Base-by-base conservation (phyloP, 495 filamentous ascomycete species). In the Penicillium coffeae region DNA sequence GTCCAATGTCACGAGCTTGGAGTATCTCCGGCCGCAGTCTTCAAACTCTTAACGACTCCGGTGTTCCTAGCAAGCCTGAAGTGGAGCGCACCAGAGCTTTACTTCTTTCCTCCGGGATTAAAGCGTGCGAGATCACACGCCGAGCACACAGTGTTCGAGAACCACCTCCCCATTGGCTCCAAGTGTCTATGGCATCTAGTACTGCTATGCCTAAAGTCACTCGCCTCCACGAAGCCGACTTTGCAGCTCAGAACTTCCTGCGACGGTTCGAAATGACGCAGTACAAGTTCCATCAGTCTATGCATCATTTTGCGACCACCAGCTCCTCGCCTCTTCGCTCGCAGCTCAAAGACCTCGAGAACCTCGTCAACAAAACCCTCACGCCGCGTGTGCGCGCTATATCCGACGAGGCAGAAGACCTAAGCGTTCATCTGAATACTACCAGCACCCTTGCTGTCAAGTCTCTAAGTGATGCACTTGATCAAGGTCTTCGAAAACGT, bases 101-200 rank as follows among this genome's bases (percentile, higher is more conserved):
- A 0, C 78, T 95, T 21, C 73, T 95, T 25, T 88, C 84, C 48
- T 86, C 88, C 0, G 90, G 90, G 37, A 83, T 95, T 62, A 92
- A 92, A 65, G 90, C 90, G 0, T 79, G 82, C 50, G 87, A 90
- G 57, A 86, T 95, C 47, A 72, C 75, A 33, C 79, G 83, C 9
- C 77, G 84, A 38, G 83, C 85, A 14, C 70, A 83, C 33, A 74
- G 73, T 22, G 38, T 68, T 37, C 66, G 72, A 41, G 50, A 62
- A 35, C 54, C 73, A 55, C 68, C 70, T 47, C 64, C 64, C 12
- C 59, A 64, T 21, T 70, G 81, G 57, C 47, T 71, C 47, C 56
- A 58, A 46, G 51, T 62, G 47, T 47, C 67, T 20, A 49, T 60
- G 34, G 55, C 57, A 21, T 15, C 58, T 13, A 56, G 53, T 16